phyloP scores from a whole-genome alignment of 2,329 filamentous ascomycete genomes.

The Fusarium devonianum region DNA sequence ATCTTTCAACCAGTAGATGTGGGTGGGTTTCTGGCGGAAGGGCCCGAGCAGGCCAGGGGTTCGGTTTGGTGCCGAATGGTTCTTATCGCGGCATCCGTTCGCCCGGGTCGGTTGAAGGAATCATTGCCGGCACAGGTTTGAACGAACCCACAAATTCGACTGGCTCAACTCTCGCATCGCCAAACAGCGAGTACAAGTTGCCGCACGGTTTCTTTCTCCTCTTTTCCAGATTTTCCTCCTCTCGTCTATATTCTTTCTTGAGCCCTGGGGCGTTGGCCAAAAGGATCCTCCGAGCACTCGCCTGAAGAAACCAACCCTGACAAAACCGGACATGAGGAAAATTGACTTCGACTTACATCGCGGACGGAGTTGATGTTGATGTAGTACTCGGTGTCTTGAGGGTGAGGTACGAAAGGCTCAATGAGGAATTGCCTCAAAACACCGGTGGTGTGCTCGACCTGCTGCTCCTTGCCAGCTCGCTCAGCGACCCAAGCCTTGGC shows the following conservation, averaged over 20 bases:
- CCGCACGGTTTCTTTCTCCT: conserved; percentile 12
- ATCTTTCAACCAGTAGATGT: conserved; percentile 7
- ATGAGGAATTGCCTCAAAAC: conserved; percentile 94
- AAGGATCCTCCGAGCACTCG: neutral
- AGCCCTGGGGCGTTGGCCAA: neutral
- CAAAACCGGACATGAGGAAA: conserved; percentile 33
- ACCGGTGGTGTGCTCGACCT: conserved; percentile 91
- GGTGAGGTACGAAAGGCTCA: conserved; percentile 97
- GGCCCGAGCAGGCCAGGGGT: conserved; percentile 28
- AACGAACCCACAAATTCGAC: conserved; percentile 39
- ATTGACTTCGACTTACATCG: conserved; percentile 76
- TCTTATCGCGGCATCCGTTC: conserved; percentile 50
- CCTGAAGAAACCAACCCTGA: conserved; percentile 1
- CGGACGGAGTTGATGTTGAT: conserved; percentile 99
- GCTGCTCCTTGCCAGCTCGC: conserved; percentile 88
- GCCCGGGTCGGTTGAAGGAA: conserved; percentile 44
- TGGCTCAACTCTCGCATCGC: conserved; percentile 25
- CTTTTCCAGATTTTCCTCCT: conserved; percentile 11
- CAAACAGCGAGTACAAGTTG: conserved; percentile 34
- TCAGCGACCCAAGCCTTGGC: conserved; percentile 92
- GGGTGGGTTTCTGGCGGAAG: conserved; percentile 22
- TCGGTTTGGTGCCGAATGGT: conserved; percentile 29
- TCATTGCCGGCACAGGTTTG: conserved; percentile 36
- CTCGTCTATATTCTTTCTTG: conserved; percentile 4
- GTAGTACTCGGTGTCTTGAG: conserved; percentile 96